Percentiles rank a stretch among this genome's conserved stretches.
Conservation (phyloP, 139 green algal genomes). For the Pleodorina starrii region DNA sequence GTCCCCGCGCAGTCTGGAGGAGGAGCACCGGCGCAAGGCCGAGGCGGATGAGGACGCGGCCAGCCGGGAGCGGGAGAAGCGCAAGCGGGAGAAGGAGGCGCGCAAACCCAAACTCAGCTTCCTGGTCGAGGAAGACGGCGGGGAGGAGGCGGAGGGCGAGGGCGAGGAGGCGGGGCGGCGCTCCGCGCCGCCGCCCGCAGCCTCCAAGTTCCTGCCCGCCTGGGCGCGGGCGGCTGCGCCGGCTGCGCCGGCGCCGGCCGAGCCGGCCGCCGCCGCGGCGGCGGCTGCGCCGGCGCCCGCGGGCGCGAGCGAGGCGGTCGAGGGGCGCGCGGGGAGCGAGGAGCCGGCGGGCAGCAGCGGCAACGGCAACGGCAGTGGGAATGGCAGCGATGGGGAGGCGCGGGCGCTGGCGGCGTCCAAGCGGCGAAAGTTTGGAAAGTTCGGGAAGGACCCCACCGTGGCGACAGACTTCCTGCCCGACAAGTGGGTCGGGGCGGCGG, state of each 20-base stretch:
- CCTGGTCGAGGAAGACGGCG: constrained; percentile 51
- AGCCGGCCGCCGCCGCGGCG: not conserved
- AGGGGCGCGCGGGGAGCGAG: constrained; percentile 29
- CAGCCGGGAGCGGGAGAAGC: constrained; percentile 56
- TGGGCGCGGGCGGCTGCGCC: not conserved
- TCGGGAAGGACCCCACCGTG: constrained; percentile 91
- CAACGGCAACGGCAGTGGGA: constrained; percentile 2
- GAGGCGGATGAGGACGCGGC: constrained; percentile 66
- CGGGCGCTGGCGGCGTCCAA: constrained; percentile 28
- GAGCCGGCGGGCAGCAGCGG: constrained; percentile 44
- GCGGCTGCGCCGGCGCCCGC: not conserved
- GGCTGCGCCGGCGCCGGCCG: not conserved
- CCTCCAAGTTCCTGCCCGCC: constrained; percentile 16
- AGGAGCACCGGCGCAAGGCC: constrained; percentile 64
- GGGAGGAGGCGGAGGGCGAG: constrained; percentile 44
- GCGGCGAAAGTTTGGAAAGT: constrained; percentile 66
- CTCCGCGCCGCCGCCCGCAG: constrained; percentile 9
- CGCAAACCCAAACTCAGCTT: constrained; percentile 89
- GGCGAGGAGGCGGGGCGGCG: not conserved
- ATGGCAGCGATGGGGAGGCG: not conserved
- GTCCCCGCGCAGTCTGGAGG: constrained; percentile 43
- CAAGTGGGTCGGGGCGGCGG: constrained; percentile 60
- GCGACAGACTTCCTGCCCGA: constrained; percentile 94
- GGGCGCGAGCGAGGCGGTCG: not conserved
- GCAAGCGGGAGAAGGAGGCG: constrained; percentile 61